These are phyloP conservation scores for Cladosporium velox DNA, from an alignment of 2,329 filamentous ascomycete genomes.

Conservation along the genomic window DNA sequence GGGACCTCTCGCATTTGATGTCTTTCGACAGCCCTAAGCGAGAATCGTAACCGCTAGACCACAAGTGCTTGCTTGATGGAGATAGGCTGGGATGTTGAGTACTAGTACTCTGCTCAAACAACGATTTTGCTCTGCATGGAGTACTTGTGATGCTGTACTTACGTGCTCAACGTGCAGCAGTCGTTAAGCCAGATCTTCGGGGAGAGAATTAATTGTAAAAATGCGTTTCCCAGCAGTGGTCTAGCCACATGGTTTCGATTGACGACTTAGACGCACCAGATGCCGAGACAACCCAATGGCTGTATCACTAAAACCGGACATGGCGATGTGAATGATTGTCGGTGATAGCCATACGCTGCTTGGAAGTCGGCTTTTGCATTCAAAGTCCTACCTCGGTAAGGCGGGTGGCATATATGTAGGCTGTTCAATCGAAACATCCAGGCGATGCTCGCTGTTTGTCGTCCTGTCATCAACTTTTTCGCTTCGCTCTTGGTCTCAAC, in stretches of 20 bases:
- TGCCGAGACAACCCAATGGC: not conserved
- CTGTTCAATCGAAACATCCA: not conserved
- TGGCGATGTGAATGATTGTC: not conserved
- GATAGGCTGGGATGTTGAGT: rapidly evolving
- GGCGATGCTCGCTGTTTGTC: not conserved
- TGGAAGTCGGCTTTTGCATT: not conserved
- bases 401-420: not conserved
- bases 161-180: not conserved
- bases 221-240: not conserved
- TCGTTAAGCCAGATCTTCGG: not conserved
- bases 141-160: not conserved
- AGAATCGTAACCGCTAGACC: conserved; percentile 21
- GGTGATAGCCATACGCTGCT: not conserved
- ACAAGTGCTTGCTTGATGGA: not conserved
- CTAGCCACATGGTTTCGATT: not conserved
- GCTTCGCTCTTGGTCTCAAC: not conserved
- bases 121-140: not conserved
- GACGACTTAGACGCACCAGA: not conserved
- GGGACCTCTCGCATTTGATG: conserved; percentile 17
- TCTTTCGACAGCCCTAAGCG: conserved; percentile 12
- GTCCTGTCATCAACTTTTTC: not conserved
- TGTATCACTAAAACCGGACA: not conserved
- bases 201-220: not conserved
- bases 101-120: not conserved
- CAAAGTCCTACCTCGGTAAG: not conserved